A percentile compares a stretch with the other conserved stretches of the same genome.
phyloP scores from a whole-genome alignment of 2,329 filamentous ascomycete genomes.

The Sporothrix dimorphospora region DNA sequence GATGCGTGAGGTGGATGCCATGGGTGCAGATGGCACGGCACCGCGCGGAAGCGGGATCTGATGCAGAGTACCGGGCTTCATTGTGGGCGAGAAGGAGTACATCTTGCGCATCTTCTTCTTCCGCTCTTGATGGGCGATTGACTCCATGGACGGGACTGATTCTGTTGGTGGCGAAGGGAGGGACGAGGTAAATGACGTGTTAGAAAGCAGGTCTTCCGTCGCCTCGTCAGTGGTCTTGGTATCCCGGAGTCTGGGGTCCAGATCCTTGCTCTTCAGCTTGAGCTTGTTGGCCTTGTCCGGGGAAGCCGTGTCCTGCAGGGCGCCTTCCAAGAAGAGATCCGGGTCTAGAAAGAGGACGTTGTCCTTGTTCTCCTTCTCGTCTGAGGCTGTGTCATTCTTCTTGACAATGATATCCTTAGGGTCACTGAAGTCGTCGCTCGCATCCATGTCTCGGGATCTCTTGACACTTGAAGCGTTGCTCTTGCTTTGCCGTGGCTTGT shows the following conservation, averaged over 20 bases:
- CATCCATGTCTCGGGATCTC: not conserved
- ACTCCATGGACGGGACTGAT: not conserved
- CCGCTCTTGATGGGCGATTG: not conserved
- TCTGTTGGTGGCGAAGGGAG: constrained; percentile 36
- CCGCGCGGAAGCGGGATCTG: constrained; percentile 7
- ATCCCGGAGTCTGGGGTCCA: not conserved
- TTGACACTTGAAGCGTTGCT: constrained; percentile 42
- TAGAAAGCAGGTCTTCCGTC: constrained; percentile 46
- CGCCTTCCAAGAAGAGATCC: not conserved
- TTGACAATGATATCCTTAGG: not conserved
- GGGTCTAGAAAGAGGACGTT: not conserved
- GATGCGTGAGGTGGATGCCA: not conserved
- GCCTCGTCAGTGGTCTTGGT: constrained; percentile 37
- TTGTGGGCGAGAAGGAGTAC: constrained; percentile 17
- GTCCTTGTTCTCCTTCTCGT: constrained; percentile 39
- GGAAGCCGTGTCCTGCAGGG: not conserved
- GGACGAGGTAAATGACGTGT: constrained; percentile 33
- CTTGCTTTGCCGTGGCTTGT: constrained; percentile 46
- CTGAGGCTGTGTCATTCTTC: not conserved
- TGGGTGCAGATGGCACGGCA: not conserved
- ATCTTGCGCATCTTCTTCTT: constrained; percentile 16
- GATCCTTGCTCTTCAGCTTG: not conserved
- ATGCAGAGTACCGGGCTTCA: constrained; percentile 41
- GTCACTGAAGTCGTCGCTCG: not conserved
- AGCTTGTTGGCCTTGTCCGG: not conserved